Conservation (phyloP, 208 protist species). For the Acanthamoeba lenticulata region DNA sequence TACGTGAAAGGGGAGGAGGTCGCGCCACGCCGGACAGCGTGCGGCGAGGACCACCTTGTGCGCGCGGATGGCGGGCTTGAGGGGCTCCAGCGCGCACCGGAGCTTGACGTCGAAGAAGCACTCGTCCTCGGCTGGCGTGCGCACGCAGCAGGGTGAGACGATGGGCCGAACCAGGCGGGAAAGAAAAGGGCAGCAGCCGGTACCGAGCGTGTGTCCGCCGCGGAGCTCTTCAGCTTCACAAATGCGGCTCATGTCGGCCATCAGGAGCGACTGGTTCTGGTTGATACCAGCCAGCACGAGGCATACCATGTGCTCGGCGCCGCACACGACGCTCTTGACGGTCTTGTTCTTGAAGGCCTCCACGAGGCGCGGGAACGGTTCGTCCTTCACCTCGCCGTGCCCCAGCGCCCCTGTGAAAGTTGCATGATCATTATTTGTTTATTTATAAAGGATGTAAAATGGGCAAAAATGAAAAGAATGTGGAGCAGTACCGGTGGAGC, state of each 20-base stretch:
- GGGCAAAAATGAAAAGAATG: neutral
- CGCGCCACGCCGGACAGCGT: neutral
- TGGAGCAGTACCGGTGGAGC: neutral
- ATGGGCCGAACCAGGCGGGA: too few species aligned
- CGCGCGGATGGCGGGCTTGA: neutral
- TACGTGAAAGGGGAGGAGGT: neutral
- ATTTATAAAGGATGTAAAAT: too few species aligned
- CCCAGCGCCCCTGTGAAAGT: conserved; percentile 23
- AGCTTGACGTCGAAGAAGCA: conserved; percentile 17
- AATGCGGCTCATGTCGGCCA: conserved; percentile 3
- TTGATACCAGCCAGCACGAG: conserved; percentile 36
- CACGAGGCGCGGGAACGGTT: neutral
- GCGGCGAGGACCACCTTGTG: neutral
- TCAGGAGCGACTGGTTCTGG: conserved; percentile 14
- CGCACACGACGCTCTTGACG: conserved; percentile 19
- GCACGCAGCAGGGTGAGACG: too few species aligned
- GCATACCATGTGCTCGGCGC: neutral
- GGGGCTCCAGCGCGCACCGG: neutral
- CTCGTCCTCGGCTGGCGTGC: conserved; percentile 1
- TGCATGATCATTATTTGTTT: neutral
- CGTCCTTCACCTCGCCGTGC: neutral
- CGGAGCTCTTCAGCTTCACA: neutral
- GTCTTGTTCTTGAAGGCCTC: conserved; percentile 25
- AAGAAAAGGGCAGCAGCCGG: too few species aligned
- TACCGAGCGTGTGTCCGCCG: neutral